Evolutionary conservation across 768 basidiomycete species (phyloP), one percentile per base, ranked within the genome.

Genomic region (Mycena amicta): DNA sequence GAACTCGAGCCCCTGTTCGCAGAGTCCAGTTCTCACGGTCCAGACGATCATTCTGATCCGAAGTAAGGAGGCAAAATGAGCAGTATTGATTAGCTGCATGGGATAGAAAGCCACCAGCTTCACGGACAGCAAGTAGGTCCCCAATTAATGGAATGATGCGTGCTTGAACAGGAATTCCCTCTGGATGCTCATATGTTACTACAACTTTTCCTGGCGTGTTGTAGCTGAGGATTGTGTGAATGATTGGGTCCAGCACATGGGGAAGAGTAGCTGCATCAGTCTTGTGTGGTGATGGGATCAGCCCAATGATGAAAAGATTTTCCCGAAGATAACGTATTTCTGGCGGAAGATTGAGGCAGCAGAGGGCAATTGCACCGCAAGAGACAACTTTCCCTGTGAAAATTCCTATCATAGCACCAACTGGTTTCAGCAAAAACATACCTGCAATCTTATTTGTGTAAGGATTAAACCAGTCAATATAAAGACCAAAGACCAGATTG

Each of bases 341-440:
- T 4, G 49, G 31, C 3, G 72, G 72, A 5, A 72, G 55, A 40
- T 74, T 74, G 28, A 70, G 13, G n/a, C n/a, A n/a, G n/a, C n/a
- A n/a, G n/a, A n/a, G n/a, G n/a, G n/a, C n/a, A n/a, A n/a, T n/a
- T n/a, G 55, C 71, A 73, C 64, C 64, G 43, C 62, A 65, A 13
- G 61, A 62, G 18, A 62, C 52, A 41, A 13, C 15, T 57, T 65
- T 62, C n/a, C 63, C 60, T 65, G 33, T 15, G 18, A 41, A n/a
- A n/a, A n/a, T n/a, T n/a, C n/a, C n/a, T n/a, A n/a, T n/a, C 26
- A 18, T 16, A 49, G 12, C 2, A 50, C 13, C 15, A 5, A 28
- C 41, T 4, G 39, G 27, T 30, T 4, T 39, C 37, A 3, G 20
- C 20, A 12, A 45, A 53, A 30, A 22, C 26, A 31, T 41, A 63